Percentiles rank a stretch among this genome's conserved stretches.
These are phyloP conservation scores for Pestalotiopsis fici DNA, from an alignment of 2,329 filamentous ascomycete genomes.

Conservation along the genomic window DNA sequence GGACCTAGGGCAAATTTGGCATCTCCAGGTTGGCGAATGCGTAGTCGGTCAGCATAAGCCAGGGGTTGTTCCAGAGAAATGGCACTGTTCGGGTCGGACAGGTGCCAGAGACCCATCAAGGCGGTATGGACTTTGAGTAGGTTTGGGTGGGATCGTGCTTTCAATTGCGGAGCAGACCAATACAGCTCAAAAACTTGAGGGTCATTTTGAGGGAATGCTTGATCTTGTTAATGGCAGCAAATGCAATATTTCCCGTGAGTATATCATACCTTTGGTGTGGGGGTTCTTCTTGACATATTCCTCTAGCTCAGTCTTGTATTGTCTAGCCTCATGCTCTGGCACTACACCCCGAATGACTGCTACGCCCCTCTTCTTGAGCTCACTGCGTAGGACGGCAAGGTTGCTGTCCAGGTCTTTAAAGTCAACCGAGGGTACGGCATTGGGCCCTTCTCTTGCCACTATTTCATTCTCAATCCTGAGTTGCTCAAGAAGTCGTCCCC, in stretches of 20 bases:
- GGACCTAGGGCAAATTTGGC: conserved; percentile 68
- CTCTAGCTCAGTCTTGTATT: conserved; percentile 65
- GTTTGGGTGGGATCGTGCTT: conserved; percentile 67
- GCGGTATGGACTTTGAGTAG: conserved; percentile 62
- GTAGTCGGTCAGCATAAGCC: conserved; percentile 70
- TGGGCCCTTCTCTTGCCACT: conserved; percentile 44
- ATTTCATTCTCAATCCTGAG: conserved; percentile 48
- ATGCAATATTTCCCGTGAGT: not conserved
- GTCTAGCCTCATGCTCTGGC: conserved; percentile 60
- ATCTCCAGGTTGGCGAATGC: conserved; percentile 72
- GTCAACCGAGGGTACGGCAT: conserved; percentile 53
- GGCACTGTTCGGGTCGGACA: conserved; percentile 44
- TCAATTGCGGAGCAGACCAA: conserved; percentile 70
- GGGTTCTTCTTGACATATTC: conserved; percentile 68
- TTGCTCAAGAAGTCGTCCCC: conserved; percentile 46
- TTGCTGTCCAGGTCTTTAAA: conserved; percentile 45
- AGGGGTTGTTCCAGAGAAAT: conserved; percentile 59
- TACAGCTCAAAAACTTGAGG: conserved; percentile 77
- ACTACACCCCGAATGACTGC: conserved; percentile 68
- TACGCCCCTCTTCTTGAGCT: conserved; percentile 62
- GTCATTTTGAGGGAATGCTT: conserved; percentile 65
- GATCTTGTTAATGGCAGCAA: conserved; percentile 9
- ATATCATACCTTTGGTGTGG: conserved; percentile 48
- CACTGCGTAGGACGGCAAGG: conserved; percentile 36
- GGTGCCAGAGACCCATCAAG: conserved; percentile 66